A percentile compares a stretch with the other conserved stretches of the same genome.
Evolutionary conservation across 345 rosid genomes (phyloP).

Genomic region (Salix exigua): DNA sequence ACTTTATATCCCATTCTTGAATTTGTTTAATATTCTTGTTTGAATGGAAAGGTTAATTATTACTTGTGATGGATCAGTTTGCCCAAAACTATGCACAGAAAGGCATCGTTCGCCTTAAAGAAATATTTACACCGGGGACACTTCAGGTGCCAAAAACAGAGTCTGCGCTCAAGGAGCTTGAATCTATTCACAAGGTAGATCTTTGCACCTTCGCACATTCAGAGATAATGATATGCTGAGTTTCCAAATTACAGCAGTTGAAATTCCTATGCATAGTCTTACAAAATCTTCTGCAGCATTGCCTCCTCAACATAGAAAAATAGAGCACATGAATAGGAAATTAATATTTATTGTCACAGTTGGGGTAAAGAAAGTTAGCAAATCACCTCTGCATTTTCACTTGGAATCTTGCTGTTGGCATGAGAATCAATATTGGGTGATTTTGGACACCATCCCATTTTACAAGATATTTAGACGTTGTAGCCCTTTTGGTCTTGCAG

Average conservation of each 20-base stretch:
- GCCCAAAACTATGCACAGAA: slow-evolving; percentile 61
- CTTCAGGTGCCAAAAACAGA: slow-evolving; percentile 71
- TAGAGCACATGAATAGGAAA: background rate
- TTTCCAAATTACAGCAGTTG: background rate
- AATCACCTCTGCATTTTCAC: background rate
- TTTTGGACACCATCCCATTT: background rate
- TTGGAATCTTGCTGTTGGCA: background rate
- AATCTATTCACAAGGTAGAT: slow-evolving; percentile 88
- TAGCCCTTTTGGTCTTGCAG: background rate
- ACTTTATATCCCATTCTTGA: background rate
- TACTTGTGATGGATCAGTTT: slow-evolving; percentile 46
- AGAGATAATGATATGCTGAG: background rate
- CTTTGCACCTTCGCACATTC: background rate
- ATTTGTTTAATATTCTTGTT: slow-evolving; percentile 1
- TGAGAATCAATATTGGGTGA: too few relatives aligned
- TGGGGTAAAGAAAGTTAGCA: too few relatives aligned
- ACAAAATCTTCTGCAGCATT: too few relatives aligned
- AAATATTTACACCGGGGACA: slow-evolving; percentile 68
- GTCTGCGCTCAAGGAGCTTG: slow-evolving; percentile 67
- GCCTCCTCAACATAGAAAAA: background rate
- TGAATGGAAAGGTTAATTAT: background rate
- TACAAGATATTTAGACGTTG: background rate
- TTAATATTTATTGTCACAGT: too few relatives aligned
- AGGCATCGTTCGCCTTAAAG: slow-evolving; percentile 68
- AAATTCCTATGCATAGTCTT: too few relatives aligned